phyloP scores from a whole-genome alignment of 2,329 filamentous ascomycete genomes.

The Alternaria alternata region DNA sequence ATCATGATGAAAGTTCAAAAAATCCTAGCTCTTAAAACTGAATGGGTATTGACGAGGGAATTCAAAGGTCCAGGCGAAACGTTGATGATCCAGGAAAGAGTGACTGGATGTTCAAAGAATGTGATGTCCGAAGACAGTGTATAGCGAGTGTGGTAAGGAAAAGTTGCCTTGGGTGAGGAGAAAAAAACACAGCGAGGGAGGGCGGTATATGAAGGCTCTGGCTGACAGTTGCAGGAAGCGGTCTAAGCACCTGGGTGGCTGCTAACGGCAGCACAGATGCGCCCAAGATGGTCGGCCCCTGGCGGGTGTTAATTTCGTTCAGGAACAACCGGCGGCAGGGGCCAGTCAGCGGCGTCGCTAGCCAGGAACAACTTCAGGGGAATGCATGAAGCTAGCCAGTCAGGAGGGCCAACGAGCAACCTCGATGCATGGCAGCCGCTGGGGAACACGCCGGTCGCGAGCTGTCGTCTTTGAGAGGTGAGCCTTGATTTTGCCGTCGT shows the following conservation, averaged over 20 bases:
- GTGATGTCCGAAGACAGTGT: constrained; percentile 43
- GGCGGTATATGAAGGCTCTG: constrained; percentile 46
- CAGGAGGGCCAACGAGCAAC: constrained; percentile 23
- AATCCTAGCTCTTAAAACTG: constrained; percentile 38
- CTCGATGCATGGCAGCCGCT: constrained; percentile 28
- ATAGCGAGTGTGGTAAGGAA: constrained; percentile 48
- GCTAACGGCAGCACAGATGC: constrained; percentile 24
- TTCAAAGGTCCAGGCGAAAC: constrained; percentile 33
- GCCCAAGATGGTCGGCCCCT: constrained; percentile 36
- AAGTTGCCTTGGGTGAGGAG: constrained; percentile 45
- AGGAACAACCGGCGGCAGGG: constrained; percentile 36
- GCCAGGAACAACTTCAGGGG: constrained; percentile 33
- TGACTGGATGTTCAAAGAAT: constrained; percentile 50
- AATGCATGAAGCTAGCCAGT: constrained; percentile 33
- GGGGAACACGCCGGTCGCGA: constrained; percentile 63
- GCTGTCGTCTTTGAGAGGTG: constrained; percentile 66
- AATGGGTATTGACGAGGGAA: constrained; percentile 27
- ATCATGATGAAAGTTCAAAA: constrained; percentile 27
- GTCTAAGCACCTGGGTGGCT: constrained; percentile 36
- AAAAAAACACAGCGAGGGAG: constrained; percentile 26
- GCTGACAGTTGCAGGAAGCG: constrained; percentile 37
- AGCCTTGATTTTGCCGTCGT: constrained; percentile 10
- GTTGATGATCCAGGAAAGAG: constrained; percentile 47
- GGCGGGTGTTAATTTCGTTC: constrained; percentile 48
- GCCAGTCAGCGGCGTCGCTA: constrained; percentile 36